Base-by-base conservation (phyloP, 768 basidiomycete species). In the Suillus discolor region DNA sequence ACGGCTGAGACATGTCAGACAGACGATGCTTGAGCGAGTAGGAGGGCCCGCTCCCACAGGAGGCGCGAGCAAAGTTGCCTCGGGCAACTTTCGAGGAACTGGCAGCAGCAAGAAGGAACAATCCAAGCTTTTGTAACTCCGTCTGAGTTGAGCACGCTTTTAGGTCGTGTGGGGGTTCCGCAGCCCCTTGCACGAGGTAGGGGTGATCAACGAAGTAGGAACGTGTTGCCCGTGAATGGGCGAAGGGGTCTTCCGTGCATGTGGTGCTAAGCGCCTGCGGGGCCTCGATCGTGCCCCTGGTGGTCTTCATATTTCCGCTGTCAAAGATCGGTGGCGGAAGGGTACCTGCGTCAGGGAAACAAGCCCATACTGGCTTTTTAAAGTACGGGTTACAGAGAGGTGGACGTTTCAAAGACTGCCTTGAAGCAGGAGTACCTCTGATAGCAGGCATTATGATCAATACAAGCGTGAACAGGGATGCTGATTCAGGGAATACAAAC, bases 101-200 rank as follows among this genome's bases (percentile, higher is more conserved):
- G 59, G 25, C 41, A 42, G 59, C 59, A 60, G 25, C 41, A 44
- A 42, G 13, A 60, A 25, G 11, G 28, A 28, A 20, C 12, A 31
- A 13, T 20, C 11, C 25, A 28, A 28, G 59, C 59, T 60, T 60
- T 60, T 60, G 41, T 60, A 60, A 28, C 59, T 60, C 59, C 59
- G 59, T 20, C 11, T 28, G 25, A 28, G 41, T 61, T 15, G 54
- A 12, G 67, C 77, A 78, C 65, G 75, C 62, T 64, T 67, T 66
- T 38, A 38, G 69, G 66, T 75, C 75, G 74, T 77, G 77, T 75
- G 62, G 13, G 61, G 57, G 57, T 61, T 51, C 60, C 42, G 57
- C 39, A 39, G 62, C 15, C n/a, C 2, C 20, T 42, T 44, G 34
- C 75, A 72, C 66, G 72, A 69, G 69, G 47, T 60, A 20, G 38